Evolutionary conservation across 768 basidiomycete genomes (phyloP).

Genomic region (Phylloporus rhodoxanthus): DNA sequence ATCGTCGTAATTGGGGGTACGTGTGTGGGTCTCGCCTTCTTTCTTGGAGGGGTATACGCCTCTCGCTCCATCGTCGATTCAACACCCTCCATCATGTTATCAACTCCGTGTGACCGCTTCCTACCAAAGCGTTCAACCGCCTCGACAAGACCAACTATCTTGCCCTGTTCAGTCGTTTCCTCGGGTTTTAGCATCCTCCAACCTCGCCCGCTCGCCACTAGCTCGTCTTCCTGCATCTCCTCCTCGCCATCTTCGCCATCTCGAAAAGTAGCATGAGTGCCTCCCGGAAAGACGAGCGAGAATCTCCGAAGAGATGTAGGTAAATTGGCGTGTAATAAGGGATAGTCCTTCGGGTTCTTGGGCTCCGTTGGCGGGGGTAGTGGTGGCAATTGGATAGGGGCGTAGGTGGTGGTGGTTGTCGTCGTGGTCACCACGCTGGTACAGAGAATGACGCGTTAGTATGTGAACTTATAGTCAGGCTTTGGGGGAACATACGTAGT

Average conservation of each 20-base stretch:
- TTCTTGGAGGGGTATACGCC: conserved; percentile 53
- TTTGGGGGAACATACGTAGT: conserved; percentile 56
- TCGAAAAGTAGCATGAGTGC: conserved; percentile 72
- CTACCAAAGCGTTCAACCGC: conserved; percentile 77
- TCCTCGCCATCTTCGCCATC: conserved; percentile 60
- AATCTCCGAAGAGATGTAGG: conserved; percentile 69
- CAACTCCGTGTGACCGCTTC: conserved; percentile 49
- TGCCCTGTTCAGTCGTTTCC: conserved; percentile 43
- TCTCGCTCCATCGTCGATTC: conserved; percentile 48
- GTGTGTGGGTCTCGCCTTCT: conserved; percentile 65
- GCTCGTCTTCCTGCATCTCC: conserved; percentile 69
- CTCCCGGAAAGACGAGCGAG: conserved; percentile 75
- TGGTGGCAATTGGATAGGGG: conserved; percentile 77
- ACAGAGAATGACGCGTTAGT: conserved; percentile 21
- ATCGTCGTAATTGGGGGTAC: conserved; percentile 57
- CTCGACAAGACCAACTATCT: conserved; percentile 62
- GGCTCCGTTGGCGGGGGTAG: conserved; percentile 66
- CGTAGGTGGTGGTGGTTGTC: conserved; percentile 83
- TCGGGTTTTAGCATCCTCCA: conserved; percentile 75
- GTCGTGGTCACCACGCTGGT: conserved; percentile 85
- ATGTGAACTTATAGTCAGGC: neutral
- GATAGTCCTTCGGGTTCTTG: conserved; percentile 75
- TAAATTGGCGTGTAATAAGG: conserved; percentile 68
- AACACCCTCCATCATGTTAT: conserved; percentile 69
- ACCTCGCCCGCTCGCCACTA: conserved; percentile 55